Conservation (phyloP, 2,329 filamentous ascomycete genomes). For the Pseudogymnoascus destructans region DNA sequence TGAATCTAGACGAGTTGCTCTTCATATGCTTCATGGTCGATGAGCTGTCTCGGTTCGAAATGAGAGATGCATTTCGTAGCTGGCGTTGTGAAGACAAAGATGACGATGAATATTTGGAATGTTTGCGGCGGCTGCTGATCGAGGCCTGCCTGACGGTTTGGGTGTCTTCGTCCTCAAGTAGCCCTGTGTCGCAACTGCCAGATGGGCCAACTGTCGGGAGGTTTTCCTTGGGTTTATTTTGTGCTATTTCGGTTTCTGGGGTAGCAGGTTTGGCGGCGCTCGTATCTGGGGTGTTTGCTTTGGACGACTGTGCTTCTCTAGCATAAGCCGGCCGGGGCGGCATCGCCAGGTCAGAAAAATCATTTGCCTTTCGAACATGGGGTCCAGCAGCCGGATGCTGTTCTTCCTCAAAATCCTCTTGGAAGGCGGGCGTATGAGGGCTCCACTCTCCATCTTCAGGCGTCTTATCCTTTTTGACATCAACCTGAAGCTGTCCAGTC, state of each 20-base stretch:
- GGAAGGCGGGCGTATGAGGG: constrained; percentile 40
- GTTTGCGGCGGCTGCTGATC: constrained; percentile 13
- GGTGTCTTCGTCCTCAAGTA: background rate
- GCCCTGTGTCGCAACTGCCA: background rate
- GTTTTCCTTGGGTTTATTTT: constrained; percentile 16
- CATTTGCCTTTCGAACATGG: constrained; percentile 25
- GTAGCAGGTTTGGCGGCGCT: background rate
- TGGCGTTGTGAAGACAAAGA: background rate
- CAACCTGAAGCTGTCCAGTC: background rate
- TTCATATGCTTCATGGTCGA: constrained; percentile 50
- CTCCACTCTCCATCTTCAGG: constrained; percentile 7
- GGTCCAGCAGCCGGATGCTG: constrained; percentile 26
- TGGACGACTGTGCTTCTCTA: constrained; percentile 15
- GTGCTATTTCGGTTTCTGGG: constrained; percentile 10
- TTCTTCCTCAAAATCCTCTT: constrained; percentile 41
- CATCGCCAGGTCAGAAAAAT: constrained; percentile 22
- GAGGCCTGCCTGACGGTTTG: constrained; percentile 14
- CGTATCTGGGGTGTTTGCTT: constrained; percentile 11
- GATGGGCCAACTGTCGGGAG: background rate
- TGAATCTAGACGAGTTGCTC: constrained; percentile 68
- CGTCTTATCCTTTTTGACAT: constrained; percentile 10
- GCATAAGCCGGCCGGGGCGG: constrained; percentile 23
- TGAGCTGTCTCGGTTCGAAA: constrained; percentile 32
- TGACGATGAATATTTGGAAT: constrained; percentile 28
- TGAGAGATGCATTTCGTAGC: constrained; percentile 33